Evolutionary conservation across 352 stramenopile species (phyloP).

Genomic region (Phytopythium ostracodes): DNA sequence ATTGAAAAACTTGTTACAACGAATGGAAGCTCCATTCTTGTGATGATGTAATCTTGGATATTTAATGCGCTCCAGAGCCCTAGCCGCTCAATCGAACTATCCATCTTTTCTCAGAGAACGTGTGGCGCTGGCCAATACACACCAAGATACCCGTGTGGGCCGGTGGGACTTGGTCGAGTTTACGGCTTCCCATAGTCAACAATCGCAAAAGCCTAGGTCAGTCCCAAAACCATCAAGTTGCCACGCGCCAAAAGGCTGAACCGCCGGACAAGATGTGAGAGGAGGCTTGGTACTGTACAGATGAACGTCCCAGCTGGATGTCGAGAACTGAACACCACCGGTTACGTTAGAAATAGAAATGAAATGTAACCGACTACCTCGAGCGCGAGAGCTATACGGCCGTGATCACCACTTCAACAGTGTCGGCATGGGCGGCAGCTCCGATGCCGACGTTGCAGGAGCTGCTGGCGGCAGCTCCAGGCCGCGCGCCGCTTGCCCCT

Average conservation of each 20-base stretch:
- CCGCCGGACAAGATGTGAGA: not conserved
- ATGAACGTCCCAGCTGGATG: not conserved
- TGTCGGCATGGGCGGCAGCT: not conserved
- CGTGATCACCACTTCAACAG: not conserved
- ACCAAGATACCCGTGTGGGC: not conserved
- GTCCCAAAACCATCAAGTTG: not conserved
- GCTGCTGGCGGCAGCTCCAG: not conserved
- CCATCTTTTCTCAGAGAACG: conserved; percentile 2
- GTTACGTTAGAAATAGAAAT: conserved; percentile 10
- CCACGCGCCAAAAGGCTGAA: conserved; percentile 1
- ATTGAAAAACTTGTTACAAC: no score
- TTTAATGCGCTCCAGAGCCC: not conserved
- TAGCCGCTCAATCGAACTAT: not conserved
- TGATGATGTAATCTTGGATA: not conserved
- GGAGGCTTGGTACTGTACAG: not conserved
- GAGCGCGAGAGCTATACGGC: not conserved
- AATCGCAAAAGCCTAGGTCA: not conserved
- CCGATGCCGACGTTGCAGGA: not conserved
- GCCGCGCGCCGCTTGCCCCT: conserved; percentile 23
- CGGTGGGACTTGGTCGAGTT: conserved; percentile 1
- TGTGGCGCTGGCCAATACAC: conserved; percentile 8
- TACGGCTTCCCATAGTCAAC: conserved; percentile 1
- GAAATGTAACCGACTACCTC: no score
- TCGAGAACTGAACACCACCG: not conserved
- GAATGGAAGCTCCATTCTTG: not conserved